A percentile compares a stretch with the other conserved stretches of the same genome.
These are phyloP conservation scores for Prunus yedoensis DNA, from an alignment of 331 rosid genomes.

Conservation along the genomic window DNA sequence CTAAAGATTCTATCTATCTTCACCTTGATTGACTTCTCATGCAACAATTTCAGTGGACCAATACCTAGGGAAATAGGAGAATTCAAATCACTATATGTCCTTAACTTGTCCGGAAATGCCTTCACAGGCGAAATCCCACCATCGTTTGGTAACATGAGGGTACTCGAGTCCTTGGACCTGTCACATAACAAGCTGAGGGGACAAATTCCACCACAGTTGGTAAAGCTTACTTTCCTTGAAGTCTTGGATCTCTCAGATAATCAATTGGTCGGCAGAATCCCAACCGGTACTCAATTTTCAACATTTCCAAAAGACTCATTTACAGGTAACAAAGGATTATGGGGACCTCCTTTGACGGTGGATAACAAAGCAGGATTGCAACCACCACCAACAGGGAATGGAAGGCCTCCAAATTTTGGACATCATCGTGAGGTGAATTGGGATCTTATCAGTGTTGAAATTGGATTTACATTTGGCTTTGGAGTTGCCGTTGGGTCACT, in stretches of 20 bases:
- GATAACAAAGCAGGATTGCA: not conserved
- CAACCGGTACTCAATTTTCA: slow-evolving; percentile 20
- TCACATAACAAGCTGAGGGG: slow-evolving; percentile 45
- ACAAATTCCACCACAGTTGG: slow-evolving; percentile 45
- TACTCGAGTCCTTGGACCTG: not conserved
- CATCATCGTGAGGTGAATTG: not conserved
- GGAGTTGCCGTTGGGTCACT: too few species aligned
- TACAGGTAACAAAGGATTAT: slow-evolving; percentile 35
- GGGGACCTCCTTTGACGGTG: slow-evolving; percentile 29
- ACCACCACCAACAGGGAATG: not conserved
- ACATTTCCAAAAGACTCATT: slow-evolving; percentile 3
- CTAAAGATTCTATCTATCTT: slow-evolving; percentile 39
- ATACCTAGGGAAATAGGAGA: too few species aligned
- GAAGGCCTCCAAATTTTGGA: not conserved
- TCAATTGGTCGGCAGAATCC: slow-evolving; percentile 40
- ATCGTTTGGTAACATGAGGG: slow-evolving; percentile 44
- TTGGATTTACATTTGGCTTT: too few species aligned
- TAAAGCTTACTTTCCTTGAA: slow-evolving; percentile 42
- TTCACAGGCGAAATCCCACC: slow-evolving; percentile 43
- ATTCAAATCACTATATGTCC: too few species aligned
- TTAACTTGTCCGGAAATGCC: not conserved
- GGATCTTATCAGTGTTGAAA: too few species aligned
- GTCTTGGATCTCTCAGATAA: slow-evolving; percentile 48
- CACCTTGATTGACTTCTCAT: too few species aligned
- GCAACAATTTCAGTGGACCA: too few species aligned